These are phyloP conservation scores for Venturiaceae sp. DNA, from an alignment of 2,329 filamentous ascomycete genomes.

Conservation along the genomic window DNA sequence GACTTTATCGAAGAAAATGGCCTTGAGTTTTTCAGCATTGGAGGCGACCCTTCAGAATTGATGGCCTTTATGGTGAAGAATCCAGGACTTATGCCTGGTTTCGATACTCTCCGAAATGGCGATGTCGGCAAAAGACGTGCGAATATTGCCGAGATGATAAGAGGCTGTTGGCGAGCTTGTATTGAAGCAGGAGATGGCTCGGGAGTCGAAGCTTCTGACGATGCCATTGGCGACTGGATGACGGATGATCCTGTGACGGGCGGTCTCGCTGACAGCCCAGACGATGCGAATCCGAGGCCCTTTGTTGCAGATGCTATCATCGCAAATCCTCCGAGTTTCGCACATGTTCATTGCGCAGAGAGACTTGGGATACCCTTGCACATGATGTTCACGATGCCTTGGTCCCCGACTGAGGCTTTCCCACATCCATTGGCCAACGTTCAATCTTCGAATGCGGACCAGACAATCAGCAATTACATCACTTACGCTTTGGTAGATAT, in stretches of 20 bases:
- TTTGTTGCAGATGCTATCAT: constrained; percentile 12
- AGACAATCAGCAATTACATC: constrained; percentile 69
- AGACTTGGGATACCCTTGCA: constrained; percentile 11
- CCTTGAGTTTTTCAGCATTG: constrained; percentile 42
- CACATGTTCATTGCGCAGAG: constrained; percentile 11
- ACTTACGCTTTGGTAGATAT: constrained; percentile 72
- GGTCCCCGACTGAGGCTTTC: constrained; percentile 33
- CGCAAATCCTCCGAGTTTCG: constrained; percentile 12
- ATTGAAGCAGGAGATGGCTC: constrained; percentile 66
- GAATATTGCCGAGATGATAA: constrained; percentile 69
- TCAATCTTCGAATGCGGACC: constrained; percentile 61
- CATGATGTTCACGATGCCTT: constrained; percentile 13
- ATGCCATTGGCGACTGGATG: constrained; percentile 43
- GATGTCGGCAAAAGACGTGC: constrained; percentile 66
- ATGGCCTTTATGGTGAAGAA: constrained; percentile 86
- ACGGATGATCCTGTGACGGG: constrained; percentile 15
- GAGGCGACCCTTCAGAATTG: constrained; percentile 38
- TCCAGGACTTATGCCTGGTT: constrained; percentile 73
- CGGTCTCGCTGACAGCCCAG: not conserved
- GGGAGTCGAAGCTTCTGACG: constrained; percentile 39
- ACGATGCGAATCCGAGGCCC: not conserved
- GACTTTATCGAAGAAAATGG: constrained; percentile 39
- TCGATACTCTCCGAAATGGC: constrained; percentile 65
- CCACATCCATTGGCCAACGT: constrained; percentile 71
- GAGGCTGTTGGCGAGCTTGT: constrained; percentile 80